These are phyloP conservation scores for Asterionellopsis glacialis DNA, from an alignment of 108 stramenopile species.

Conservation along the genomic window DNA sequence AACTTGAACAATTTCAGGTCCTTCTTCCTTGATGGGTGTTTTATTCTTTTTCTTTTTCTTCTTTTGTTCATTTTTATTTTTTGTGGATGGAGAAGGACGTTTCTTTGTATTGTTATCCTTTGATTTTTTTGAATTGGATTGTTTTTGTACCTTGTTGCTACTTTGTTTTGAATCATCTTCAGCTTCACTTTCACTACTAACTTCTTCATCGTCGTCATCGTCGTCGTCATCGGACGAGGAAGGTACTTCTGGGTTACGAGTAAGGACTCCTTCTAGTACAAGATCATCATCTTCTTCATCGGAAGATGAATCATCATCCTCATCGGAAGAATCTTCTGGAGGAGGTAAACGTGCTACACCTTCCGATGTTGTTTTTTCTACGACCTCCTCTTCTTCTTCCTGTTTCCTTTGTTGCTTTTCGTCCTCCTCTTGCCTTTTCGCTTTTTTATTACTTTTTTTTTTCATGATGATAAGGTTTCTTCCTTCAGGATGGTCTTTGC, in stretches of 20 bases:
- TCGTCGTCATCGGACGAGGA: slow-evolving; percentile 33
- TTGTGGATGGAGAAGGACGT: neutral
- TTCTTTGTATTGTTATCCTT: neutral
- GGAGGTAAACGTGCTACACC: neutral
- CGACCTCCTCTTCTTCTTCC: too few species aligned
- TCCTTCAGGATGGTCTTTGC: too few species aligned
- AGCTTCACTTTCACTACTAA: slow-evolving; percentile 5
- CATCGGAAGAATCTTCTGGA: neutral
- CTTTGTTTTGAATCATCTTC: neutral
- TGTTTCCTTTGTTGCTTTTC: too few species aligned
- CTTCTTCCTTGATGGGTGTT: slow-evolving; percentile 28
- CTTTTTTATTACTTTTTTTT: too few species aligned
- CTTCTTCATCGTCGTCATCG: slow-evolving; percentile 31
- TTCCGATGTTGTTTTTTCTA: slow-evolving; percentile 3
- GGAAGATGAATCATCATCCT: slow-evolving; percentile 13
- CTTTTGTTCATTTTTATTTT: neutral
- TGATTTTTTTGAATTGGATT: slow-evolving; percentile 6
- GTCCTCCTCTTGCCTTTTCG: too few species aligned
- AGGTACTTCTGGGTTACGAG: slow-evolving; percentile 59
- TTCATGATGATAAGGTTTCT: too few species aligned
- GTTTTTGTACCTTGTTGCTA: slow-evolving; percentile 1
- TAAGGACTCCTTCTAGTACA: slow-evolving; percentile 66
- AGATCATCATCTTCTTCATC: slow-evolving; percentile 49
- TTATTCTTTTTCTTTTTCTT: slow-evolving; percentile 26
- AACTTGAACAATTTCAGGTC: slow-evolving; percentile 61